These are phyloP conservation scores for Moricandia arvensis DNA, from an alignment of 345 rosid species.

Conservation along the genomic window DNA sequence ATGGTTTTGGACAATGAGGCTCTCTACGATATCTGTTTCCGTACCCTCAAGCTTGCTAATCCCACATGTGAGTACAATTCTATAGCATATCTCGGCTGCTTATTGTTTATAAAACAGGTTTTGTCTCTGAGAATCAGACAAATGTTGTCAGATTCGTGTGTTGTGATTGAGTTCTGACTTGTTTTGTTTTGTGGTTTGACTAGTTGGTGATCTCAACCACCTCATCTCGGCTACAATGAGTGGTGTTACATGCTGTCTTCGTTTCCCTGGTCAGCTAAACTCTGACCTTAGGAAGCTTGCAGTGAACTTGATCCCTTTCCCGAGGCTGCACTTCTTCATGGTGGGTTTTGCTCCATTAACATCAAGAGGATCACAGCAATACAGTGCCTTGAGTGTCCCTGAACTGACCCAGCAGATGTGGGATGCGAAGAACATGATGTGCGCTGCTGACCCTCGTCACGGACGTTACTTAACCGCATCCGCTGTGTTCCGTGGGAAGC, in stretches of 20 bases:
- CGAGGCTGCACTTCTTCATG: constrained; percentile 45
- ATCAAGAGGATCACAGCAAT: constrained; percentile 44
- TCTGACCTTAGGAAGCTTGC: constrained; percentile 44
- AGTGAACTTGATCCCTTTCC: constrained; percentile 43
- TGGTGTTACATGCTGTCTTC: constrained; percentile 46
- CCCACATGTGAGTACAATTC: constrained; percentile 37
- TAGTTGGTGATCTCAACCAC: constrained; percentile 47
- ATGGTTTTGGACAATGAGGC: constrained; percentile 47
- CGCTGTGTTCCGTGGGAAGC: constrained; percentile 44
- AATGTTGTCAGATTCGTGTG: no score
- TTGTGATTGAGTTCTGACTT: constrained; percentile 21
- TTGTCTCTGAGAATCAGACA: no score
- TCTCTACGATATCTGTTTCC: constrained; percentile 46
- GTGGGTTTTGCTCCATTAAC: constrained; percentile 45
- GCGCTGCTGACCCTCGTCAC: constrained; percentile 46
- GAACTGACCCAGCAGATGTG: constrained; percentile 45
- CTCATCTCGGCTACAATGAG: constrained; percentile 47
- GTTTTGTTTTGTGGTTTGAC: background rate
- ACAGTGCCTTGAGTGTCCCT: constrained; percentile 45
- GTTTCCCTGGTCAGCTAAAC: constrained; percentile 47
- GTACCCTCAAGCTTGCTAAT: constrained; percentile 42
- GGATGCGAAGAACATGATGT: constrained; percentile 50
- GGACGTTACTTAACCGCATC: constrained; percentile 45
- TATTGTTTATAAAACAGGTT: no score
- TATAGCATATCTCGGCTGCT: background rate